These are phyloP conservation scores for Vitis cinerea DNA, from an alignment of 164 flowering plant species.

Conservation along the genomic window DNA sequence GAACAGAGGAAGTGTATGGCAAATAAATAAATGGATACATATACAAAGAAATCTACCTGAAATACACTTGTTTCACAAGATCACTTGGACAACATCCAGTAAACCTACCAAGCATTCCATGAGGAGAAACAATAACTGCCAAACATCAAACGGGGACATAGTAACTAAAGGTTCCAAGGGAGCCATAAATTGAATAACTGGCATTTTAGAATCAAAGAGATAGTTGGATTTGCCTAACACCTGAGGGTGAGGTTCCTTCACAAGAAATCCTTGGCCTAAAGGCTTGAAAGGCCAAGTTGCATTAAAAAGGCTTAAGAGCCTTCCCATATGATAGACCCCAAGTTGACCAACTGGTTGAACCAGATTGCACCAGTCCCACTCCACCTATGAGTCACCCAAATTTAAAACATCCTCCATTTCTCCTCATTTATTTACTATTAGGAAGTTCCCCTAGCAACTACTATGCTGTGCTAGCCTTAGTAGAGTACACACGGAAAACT, in stretches of 20 bases:
- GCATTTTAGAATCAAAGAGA: background rate
- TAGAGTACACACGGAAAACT: too few species aligned
- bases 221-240: too few species aligned
- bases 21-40: background rate
- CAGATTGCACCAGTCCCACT: too few species aligned
- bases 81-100: conserved; percentile 89
- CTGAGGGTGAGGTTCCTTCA: too few species aligned
- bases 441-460: too few species aligned
- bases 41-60: conserved; percentile 38
- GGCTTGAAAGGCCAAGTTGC: too few species aligned
- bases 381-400: too few species aligned
- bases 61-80: conserved; percentile 88
- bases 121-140: conserved; percentile 89
- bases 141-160: background rate
- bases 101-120: conserved; percentile 91
- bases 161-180: background rate
- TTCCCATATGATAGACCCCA: too few species aligned
- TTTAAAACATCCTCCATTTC: background rate
- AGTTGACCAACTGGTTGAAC: too few species aligned
- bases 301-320: too few species aligned
- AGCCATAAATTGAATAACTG: background rate
- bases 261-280: too few species aligned
- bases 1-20: background rate
- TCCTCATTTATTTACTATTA: background rate
- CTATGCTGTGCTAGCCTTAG: too few species aligned